Evolutionary conservation across 805 yeast species (phyloP), one percentile per base, ranked within the genome.

Genomic region (Kazachstania africana): DNA sequence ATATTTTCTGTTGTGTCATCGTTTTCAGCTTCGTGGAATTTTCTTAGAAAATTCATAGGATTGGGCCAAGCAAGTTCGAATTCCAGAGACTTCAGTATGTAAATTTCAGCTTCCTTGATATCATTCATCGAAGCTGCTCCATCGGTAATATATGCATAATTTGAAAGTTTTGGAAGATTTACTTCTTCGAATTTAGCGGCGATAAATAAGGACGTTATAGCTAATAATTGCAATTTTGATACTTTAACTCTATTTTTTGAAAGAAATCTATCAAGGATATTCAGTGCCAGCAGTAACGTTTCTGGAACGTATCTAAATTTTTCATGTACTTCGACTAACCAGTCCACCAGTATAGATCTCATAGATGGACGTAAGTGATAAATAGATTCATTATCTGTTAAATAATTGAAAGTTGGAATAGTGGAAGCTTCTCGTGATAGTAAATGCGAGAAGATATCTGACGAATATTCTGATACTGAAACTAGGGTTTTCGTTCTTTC

Each of bases 111-210:
- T 45, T 69, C 75, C 40, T 81, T 66, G 34, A 85, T 81, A 45
- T 81, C 93, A 32, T 77, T 80, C 49, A 75, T 83, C n/a, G 78
- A 69, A 48, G 75, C 82, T 4, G 84, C 80, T 31, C 88, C 88
- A 55, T 83, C 94, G 17, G 94, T 81, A 36, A 83, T 82, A 50
- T 79, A 80, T 1, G 94, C 80, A 53, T 81, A 87, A 56, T 81
- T 80, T 39, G 78, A 70, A 24, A 85, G 77, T 21, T 85, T 76
- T 9, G 95, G 96, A 12, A 84, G 68, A 50, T 75, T 79, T 17
- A 85, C 91, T 59, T 85, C 96, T 59, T 87, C 95, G 55, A 80
- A 82, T 58, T 85, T 85, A n/a, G 95, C 88, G 25, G 95, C 94
- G 41, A 84, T 78, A 55, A 85, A 81, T 34, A 85, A 59, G 8